Percentiles rank a stretch among this genome's conserved stretches.
These are phyloP conservation scores for Termitomyces titanicus DNA, from an alignment of 768 basidiomycete species.

Conservation along the genomic window DNA sequence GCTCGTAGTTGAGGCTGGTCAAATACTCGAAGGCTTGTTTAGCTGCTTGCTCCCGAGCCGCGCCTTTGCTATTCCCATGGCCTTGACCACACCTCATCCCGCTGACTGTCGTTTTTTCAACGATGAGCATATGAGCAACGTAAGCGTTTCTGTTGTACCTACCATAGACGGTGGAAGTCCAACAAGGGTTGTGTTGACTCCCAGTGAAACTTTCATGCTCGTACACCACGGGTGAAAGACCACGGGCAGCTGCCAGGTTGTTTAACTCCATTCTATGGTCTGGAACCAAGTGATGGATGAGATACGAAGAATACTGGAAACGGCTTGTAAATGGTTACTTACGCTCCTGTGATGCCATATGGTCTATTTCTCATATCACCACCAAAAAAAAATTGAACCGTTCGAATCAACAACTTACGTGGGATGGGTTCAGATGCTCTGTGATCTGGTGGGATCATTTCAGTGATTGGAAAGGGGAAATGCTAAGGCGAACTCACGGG, in stretches of 20 bases:
- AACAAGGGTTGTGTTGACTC: neutral
- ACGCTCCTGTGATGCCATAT: neutral
- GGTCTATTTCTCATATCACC: neutral
- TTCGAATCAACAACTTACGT: neutral
- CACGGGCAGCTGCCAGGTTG: neutral
- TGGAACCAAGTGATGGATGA: neutral
- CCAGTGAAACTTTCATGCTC: neutral
- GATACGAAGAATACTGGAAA: neutral
- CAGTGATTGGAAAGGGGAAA: neutral
- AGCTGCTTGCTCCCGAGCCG: conserved; percentile 1
- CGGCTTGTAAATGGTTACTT: neutral
- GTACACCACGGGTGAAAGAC: neutral
- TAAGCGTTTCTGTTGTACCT: neutral
- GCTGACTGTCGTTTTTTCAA: neutral
- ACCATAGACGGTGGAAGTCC: conserved; percentile 9
- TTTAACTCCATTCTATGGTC: neutral
- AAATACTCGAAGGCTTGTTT: neutral
- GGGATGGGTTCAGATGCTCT: neutral
- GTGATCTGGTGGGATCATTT: neutral
- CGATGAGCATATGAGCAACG: neutral
- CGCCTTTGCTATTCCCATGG: neutral
- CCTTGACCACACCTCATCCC: neutral
- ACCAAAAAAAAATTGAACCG: neutral
- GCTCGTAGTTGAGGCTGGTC: neutral
- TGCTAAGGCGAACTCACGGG: neutral